phyloP scores from a whole-genome alignment of 805 yeast genomes.

The Yarrowia sp. region DNA sequence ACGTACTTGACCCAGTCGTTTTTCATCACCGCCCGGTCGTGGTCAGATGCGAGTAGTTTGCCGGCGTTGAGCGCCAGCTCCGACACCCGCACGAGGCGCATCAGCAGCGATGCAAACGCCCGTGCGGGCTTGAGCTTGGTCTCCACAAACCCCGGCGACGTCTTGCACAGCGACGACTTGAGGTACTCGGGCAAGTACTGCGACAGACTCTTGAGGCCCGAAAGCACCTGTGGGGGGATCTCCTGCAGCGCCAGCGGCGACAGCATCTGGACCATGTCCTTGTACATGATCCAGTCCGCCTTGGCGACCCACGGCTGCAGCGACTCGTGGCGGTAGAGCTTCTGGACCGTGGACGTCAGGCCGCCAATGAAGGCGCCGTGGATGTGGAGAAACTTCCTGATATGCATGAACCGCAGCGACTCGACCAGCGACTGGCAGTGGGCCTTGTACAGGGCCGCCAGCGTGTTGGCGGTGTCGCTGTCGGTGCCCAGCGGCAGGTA shows the following conservation, averaged over 20 bases:
- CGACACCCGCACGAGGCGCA: slow-evolving; percentile 61
- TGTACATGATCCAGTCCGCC: slow-evolving; percentile 72
- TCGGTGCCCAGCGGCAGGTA: slow-evolving; percentile 58
- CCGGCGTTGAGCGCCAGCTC: slow-evolving; percentile 61
- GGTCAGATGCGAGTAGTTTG: slow-evolving; percentile 54
- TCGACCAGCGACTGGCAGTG: slow-evolving; percentile 72
- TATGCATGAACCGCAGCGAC: slow-evolving; percentile 69
- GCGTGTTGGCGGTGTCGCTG: slow-evolving; percentile 64
- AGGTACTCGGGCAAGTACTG: slow-evolving; percentile 56
- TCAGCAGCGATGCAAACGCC: slow-evolving; percentile 60
- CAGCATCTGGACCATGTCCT: slow-evolving; percentile 62
- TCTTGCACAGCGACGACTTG: slow-evolving; percentile 44
- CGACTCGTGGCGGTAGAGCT: slow-evolving; percentile 59
- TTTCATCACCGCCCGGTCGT: slow-evolving; percentile 60
- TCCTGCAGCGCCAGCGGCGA: slow-evolving; percentile 65
- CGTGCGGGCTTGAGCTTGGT: slow-evolving; percentile 63
- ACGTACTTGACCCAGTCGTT: slow-evolving; percentile 63
- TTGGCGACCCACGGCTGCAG: slow-evolving; percentile 67
- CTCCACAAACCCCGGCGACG: slow-evolving; percentile 60
- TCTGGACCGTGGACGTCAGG: slow-evolving; percentile 68
- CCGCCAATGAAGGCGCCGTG: slow-evolving; percentile 61
- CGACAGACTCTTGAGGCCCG: slow-evolving; percentile 62
- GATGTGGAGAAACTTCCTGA: slow-evolving; percentile 63
- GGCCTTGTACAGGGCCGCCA: slow-evolving; percentile 66
- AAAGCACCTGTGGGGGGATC: slow-evolving; percentile 63